These are phyloP conservation scores for Boletales sp. DNA, from an alignment of 768 basidiomycete species.

Conservation along the genomic window DNA sequence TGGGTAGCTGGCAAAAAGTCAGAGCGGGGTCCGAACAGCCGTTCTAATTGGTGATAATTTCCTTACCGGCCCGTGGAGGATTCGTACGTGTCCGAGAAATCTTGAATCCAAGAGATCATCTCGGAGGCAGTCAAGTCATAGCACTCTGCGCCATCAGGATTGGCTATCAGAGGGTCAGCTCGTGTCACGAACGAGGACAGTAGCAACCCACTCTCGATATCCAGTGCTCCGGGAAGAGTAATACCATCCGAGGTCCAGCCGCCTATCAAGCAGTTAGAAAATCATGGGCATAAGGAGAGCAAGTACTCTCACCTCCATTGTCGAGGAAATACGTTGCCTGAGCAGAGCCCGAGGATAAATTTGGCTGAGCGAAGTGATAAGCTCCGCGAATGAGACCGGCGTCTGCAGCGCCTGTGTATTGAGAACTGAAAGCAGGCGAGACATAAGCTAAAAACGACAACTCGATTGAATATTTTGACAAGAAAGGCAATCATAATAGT, in stretches of 20 bases:
- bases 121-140: slow-evolving; percentile 48
- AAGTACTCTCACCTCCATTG: slow-evolving; percentile 42
- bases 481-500: slow-evolving; percentile 5
- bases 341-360: slow-evolving; percentile 47
- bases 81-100: slow-evolving; percentile 61
- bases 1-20: slow-evolving; percentile 34
- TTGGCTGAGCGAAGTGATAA: slow-evolving; percentile 64
- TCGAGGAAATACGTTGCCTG: slow-evolving; percentile 60
- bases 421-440: slow-evolving; percentile 34
- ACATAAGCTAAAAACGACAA: slow-evolving; percentile 16
- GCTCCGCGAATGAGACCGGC: slow-evolving; percentile 55
- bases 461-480: neutral
- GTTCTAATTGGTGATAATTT: neutral
- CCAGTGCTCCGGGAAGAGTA: slow-evolving; percentile 62
- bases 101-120: slow-evolving; percentile 63
- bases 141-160: slow-evolving; percentile 49
- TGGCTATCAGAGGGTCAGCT: slow-evolving; percentile 34
- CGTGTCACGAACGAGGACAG: neutral
- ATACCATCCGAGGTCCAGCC: slow-evolving; percentile 54
- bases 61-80: slow-evolving; percentile 43
- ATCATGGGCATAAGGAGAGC: neutral
- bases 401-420: slow-evolving; percentile 56
- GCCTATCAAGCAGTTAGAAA: slow-evolving; percentile 25
- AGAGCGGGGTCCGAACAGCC: neutral
- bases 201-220: slow-evolving; percentile 51